phyloP scores from a whole-genome alignment of 768 basidiomycete species.

The Hericium alpestre region DNA sequence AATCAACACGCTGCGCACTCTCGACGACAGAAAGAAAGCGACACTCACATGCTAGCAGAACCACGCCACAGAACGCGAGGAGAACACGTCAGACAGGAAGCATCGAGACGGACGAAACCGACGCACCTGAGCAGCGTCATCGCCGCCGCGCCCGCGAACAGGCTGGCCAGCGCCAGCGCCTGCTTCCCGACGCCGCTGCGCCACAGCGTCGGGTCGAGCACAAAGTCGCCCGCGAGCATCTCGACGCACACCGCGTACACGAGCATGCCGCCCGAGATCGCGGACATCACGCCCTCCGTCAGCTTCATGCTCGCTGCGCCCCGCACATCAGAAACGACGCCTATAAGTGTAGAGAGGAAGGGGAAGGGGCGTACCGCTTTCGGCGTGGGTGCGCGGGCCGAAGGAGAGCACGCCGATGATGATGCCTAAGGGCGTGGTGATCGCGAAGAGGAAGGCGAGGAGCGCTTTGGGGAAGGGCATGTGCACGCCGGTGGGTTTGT shows the following conservation, averaged over 20 bases:
- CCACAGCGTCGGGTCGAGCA: conserved; percentile 54
- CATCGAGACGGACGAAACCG: neutral
- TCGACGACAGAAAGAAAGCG: too few species aligned
- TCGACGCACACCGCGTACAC: conserved; percentile 78
- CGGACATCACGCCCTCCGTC: conserved; percentile 66
- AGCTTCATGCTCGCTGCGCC: conserved; percentile 37
- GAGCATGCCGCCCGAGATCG: conserved; percentile 75
- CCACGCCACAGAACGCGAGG: too few species aligned
- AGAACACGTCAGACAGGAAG: too few species aligned
- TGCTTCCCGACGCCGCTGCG: conserved; percentile 30
- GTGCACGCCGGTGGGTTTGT: conserved; percentile 2
- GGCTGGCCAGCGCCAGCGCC: conserved; percentile 46
- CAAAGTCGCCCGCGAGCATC: conserved; percentile 82
- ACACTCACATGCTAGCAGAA: too few species aligned
- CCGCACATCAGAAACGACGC: too few species aligned
- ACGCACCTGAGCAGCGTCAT: conserved; percentile 51
- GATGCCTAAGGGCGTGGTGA: conserved; percentile 69
- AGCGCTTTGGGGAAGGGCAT: conserved; percentile 32
- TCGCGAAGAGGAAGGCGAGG: conserved; percentile 54
- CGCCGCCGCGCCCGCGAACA: conserved; percentile 47
- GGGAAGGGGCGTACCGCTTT: conserved; percentile 15
- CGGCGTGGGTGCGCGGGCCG: conserved; percentile 18
- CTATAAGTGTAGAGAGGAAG: neutral
- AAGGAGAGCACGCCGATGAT: conserved; percentile 44
- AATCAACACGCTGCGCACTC: too few species aligned